These are phyloP conservation scores for Suillus tomentosus DNA, from an alignment of 768 basidiomycete genomes.

Conservation along the genomic window DNA sequence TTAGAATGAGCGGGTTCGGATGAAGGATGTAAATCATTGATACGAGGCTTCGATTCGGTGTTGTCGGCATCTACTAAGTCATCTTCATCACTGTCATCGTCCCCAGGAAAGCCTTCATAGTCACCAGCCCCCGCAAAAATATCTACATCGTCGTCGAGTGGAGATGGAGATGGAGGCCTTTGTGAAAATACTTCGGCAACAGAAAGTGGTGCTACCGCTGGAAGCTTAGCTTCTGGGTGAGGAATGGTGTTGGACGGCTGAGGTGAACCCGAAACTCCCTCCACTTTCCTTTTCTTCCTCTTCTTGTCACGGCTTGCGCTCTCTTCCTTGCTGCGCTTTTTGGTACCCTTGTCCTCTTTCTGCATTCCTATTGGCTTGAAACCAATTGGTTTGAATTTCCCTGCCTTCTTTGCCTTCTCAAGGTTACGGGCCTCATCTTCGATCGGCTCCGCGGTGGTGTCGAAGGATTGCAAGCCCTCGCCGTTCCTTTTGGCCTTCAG, in stretches of 20 bases:
- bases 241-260: slow-evolving; percentile 27
- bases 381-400: slow-evolving; percentile 57
- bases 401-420: slow-evolving; percentile 39
- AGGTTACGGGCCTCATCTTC: slow-evolving; percentile 30
- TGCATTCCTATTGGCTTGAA: slow-evolving; percentile 60
- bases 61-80: slow-evolving; percentile 15
- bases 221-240: slow-evolving; percentile 25
- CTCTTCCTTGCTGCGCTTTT: slow-evolving; percentile 50
- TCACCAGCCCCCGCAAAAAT: slow-evolving; percentile 88
- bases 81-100: slow-evolving; percentile 35
- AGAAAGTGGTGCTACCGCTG: slow-evolving; percentile 4
- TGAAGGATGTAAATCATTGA: slow-evolving; percentile 6
- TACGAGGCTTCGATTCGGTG: slow-evolving; percentile 3
- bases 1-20: slow-evolving; percentile 16
- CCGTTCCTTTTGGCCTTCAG: slow-evolving; percentile 64
- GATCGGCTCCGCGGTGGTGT: slow-evolving; percentile 16
- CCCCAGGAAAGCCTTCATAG: slow-evolving; percentile 69
- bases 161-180: slow-evolving; percentile 23
- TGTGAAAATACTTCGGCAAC: slow-evolving; percentile 12
- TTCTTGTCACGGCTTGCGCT: slow-evolving; percentile 40
- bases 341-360: slow-evolving; percentile 42
- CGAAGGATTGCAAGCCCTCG: slow-evolving; percentile 19
- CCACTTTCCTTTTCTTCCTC: slow-evolving; percentile 63
- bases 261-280: slow-evolving; percentile 22
- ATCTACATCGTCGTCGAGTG: slow-evolving; percentile 66